Evolutionary conservation across 2,329 filamentous ascomycete species (phyloP).

Genomic region (Hymenoscyphus fraxineus): DNA sequence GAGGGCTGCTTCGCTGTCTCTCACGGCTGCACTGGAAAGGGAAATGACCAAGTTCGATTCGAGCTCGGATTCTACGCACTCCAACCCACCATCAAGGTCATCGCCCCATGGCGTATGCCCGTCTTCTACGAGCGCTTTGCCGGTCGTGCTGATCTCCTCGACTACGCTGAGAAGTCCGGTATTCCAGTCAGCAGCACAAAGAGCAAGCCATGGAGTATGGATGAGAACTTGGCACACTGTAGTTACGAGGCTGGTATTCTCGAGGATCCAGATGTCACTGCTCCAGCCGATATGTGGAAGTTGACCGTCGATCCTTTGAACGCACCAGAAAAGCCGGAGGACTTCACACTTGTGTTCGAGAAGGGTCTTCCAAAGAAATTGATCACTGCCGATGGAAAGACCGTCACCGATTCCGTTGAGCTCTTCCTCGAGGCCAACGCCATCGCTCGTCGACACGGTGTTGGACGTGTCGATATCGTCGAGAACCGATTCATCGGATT

Average conservation of each 20-base stretch:
- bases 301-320: slow-evolving; percentile 64
- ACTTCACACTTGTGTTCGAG: slow-evolving; percentile 69
- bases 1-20: slow-evolving; percentile 48
- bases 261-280: slow-evolving; percentile 60
- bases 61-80: slow-evolving; percentile 59
- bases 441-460: slow-evolving; percentile 67
- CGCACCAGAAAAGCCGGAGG: slow-evolving; percentile 66
- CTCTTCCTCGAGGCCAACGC: slow-evolving; percentile 70
- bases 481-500: slow-evolving; percentile 78
- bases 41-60: slow-evolving; percentile 64
- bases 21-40: slow-evolving; percentile 60
- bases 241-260: slow-evolving; percentile 76
- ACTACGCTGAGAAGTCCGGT: slow-evolving; percentile 63
- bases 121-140: slow-evolving; percentile 68
- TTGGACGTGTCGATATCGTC: slow-evolving; percentile 80
- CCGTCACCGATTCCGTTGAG: slow-evolving; percentile 64
- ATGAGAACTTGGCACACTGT: slow-evolving; percentile 73
- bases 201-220: slow-evolving; percentile 65
- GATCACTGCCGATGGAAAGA: slow-evolving; percentile 51
- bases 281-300: slow-evolving; percentile 79
- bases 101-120: slow-evolving; percentile 71
- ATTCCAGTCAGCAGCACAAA: slow-evolving; percentile 73
- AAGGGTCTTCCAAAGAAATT: slow-evolving; percentile 72
- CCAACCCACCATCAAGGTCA: slow-evolving; percentile 64
- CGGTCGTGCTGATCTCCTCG: slow-evolving; percentile 68